Evolutionary conservation across 805 yeast genomes (phyloP).

Genomic region (Metschnikowia colocasiae): DNA sequence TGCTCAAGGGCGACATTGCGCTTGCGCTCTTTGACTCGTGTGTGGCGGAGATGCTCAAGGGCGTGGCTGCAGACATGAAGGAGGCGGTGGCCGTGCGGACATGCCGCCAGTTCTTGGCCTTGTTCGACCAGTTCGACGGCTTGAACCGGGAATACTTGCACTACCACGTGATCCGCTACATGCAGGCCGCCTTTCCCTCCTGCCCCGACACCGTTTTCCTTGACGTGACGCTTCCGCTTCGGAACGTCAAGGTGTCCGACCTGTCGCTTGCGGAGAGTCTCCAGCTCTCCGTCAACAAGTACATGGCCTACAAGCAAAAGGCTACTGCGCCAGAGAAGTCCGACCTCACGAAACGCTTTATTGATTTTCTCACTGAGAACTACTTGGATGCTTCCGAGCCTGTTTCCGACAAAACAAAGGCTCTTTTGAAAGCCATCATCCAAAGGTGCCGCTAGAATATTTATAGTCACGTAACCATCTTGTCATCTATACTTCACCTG

Average conservation of each 20-base stretch:
- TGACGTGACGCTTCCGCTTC: conserved; percentile 66
- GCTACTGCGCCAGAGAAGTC: conserved; percentile 29
- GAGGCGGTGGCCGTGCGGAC: conserved; percentile 41
- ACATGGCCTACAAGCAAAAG: conserved; percentile 54
- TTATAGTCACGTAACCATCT: too few species aligned
- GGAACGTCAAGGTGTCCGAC: conserved; percentile 42
- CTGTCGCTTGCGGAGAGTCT: conserved; percentile 53
- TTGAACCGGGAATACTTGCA: conserved; percentile 67
- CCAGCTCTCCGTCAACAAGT: conserved; percentile 69
- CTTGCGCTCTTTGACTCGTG: conserved; percentile 38
- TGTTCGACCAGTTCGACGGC: conserved; percentile 68
- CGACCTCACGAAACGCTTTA: conserved; percentile 29
- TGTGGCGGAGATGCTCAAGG: conserved; percentile 29
- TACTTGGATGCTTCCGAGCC: conserved; percentile 21
- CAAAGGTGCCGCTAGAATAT: conserved; percentile 28
- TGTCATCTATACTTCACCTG: too few species aligned
- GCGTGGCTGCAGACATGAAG: conserved; percentile 24
- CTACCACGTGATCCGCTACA: conserved; percentile 56
- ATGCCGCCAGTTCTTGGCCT: conserved; percentile 40
- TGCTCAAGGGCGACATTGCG: conserved; percentile 53
- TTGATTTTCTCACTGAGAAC: conserved; percentile 24
- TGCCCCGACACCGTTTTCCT: conserved; percentile 41
- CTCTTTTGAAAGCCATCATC: conserved; percentile 38
- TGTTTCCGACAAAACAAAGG: conserved; percentile 26
- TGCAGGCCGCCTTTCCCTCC: conserved; percentile 41